Base-by-base conservation (phyloP, 495 filamentous ascomycete species). In the Bombardia bombarda region DNA sequence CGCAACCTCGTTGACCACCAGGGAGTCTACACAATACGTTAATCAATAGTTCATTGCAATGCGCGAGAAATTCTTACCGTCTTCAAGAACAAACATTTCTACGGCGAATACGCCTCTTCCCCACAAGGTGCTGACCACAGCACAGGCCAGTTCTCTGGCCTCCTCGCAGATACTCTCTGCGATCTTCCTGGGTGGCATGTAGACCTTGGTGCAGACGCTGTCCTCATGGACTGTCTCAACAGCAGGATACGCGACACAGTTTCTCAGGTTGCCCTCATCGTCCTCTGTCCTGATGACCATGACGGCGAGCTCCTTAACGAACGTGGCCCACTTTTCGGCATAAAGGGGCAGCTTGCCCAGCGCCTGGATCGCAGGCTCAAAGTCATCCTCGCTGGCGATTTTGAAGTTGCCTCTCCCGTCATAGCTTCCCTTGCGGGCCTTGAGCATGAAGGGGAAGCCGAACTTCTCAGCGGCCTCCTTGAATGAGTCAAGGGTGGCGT, bases 141-240 rank as follows among this genome's bases (percentile, higher is more conserved):
- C 79, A 45, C 80, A 74, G 19, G 90, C 92, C 8, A 96, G 67
- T 16, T 82, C 73, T 57, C 87, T 83, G 3, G 90, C 90, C 41
- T 74, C 57, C 49, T 77, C 63, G 43, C 75, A 75, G 43, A 82
- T 72, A 2, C 63, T 60, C 3, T 75, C 67, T 6, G 78, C 63
- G n/a, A 93, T 77, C 35, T 73, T 72, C 38, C 88, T 78, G 9
- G 92, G 84, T 13, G 92, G 90, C 26, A 83, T 80, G 62, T 87
- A 94, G 18, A 92, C 87, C 56, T 90, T 79, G 57, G 94, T 95
- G 78, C 90, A 96, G 53, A 97, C 86, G 57, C 80, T 89, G 68
- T 96, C 83, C 62, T 96, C 88, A 55, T 96, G 92, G 21, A 96
- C 72, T 0, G 90, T 97, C 68, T 98, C 93, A 17, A 95, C 89